A percentile compares a stretch with the other conserved stretches of the same genome.
phyloP scores from a whole-genome alignment of 2,329 filamentous ascomycete species.

The Cladorrhinum sp. region DNA sequence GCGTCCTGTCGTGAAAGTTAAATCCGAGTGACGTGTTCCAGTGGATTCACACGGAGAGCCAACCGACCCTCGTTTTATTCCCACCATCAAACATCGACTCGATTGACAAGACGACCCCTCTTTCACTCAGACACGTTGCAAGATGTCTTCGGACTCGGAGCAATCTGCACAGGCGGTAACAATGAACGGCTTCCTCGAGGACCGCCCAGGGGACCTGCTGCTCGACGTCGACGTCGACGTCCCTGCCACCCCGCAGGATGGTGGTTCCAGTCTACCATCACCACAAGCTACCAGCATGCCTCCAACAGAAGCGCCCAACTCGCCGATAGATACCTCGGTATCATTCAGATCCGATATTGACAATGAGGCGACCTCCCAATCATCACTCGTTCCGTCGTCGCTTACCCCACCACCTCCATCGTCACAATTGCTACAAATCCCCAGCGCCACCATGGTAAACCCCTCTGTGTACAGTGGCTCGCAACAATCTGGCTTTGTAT shows the following conservation, averaged over 20 bases:
- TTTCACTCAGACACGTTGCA: neutral
- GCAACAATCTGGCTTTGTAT: constrained; percentile 49
- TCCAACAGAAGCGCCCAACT: constrained; percentile 54
- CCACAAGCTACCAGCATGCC: constrained; percentile 56
- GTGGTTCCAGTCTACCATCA: constrained; percentile 30
- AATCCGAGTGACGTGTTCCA: constrained; percentile 22
- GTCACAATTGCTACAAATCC: constrained; percentile 44
- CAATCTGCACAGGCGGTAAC: constrained; percentile 33
- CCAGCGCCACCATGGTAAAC: constrained; percentile 27
- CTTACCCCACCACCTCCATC: constrained; percentile 54
- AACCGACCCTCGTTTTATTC: neutral
- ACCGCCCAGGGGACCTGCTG: constrained; percentile 19
- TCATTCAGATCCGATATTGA: constrained; percentile 51
- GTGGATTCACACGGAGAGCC: constrained; percentile 13
- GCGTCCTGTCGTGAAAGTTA: constrained; percentile 7
- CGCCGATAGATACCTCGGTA: constrained; percentile 47
- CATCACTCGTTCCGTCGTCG: constrained; percentile 54
- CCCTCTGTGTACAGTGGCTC: constrained; percentile 37
- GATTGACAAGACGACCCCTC: neutral
- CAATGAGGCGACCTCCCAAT: constrained; percentile 43
- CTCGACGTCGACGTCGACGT: constrained; percentile 36
- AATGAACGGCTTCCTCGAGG: constrained; percentile 26
- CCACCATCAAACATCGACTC: neutral
- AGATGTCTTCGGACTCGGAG: constrained; percentile 34
- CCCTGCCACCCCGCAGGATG: constrained; percentile 33